A percentile compares a stretch with the other conserved stretches of the same genome.
These are phyloP conservation scores for Podospora bellae-mahoneyi DNA, from an alignment of 495 filamentous ascomycete species.

Conservation along the genomic window DNA sequence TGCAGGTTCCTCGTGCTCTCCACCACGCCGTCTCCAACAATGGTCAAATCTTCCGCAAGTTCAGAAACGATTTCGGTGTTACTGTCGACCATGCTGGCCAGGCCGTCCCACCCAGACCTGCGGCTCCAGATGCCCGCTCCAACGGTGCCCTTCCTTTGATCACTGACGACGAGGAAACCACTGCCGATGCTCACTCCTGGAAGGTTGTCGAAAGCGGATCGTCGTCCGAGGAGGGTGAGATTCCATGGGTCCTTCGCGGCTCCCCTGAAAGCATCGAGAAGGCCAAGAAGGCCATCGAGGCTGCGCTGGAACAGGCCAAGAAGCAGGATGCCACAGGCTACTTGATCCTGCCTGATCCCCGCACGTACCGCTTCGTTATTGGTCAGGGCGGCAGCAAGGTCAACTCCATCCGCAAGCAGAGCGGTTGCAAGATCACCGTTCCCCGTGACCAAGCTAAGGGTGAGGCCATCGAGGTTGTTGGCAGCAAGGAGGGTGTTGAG, in stretches of 20 bases:
- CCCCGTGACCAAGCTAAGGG: conserved; percentile 72
- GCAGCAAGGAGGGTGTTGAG: conserved; percentile 74
- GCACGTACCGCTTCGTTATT: conserved; percentile 84
- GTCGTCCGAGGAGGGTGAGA: conserved; percentile 62
- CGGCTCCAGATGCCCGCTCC: conserved; percentile 42
- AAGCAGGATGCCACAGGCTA: conserved; percentile 76
- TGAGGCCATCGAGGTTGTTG: conserved; percentile 86
- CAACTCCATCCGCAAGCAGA: conserved; percentile 86
- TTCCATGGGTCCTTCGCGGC: conserved; percentile 89
- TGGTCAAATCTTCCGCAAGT: conserved; percentile 83
- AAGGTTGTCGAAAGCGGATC: conserved; percentile 62
- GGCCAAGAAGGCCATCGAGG: conserved; percentile 67
- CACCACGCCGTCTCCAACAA: conserved; percentile 86
- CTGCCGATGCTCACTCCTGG: conserved; percentile 70
- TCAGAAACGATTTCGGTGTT: conserved; percentile 77
- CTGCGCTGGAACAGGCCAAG: conserved; percentile 66
- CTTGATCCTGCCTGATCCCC: conserved; percentile 83
- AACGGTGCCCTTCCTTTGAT: conserved; percentile 74
- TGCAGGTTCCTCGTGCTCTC: conserved; percentile 72
- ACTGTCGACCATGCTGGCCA: conserved; percentile 87
- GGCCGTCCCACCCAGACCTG: conserved; percentile 63
- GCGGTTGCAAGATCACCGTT: conserved; percentile 86
- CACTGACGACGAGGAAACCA: conserved; percentile 68
- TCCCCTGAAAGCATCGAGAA: conserved; percentile 68
- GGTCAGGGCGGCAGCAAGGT: conserved; percentile 86